These are phyloP conservation scores for Mortierella claussenii DNA, from an alignment of 192 early-diverging fungal species.

Conservation along the genomic window DNA sequence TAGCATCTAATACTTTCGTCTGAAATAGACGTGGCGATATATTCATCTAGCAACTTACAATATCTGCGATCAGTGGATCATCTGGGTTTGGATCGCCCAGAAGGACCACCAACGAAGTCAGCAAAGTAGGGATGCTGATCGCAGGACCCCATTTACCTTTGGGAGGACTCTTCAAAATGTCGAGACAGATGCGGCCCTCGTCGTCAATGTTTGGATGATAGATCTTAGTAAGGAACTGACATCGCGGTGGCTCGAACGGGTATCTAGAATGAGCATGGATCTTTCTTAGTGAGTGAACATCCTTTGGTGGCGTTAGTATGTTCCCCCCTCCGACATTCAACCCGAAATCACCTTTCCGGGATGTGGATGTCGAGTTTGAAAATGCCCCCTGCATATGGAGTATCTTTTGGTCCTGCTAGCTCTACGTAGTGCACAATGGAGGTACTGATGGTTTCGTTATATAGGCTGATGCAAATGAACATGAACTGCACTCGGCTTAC, in stretches of 20 bases:
- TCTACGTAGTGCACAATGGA: constrained; percentile 28
- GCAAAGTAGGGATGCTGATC: constrained; percentile 67
- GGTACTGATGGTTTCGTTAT: neutral
- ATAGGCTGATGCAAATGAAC: neutral
- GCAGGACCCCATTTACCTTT: constrained; percentile 79
- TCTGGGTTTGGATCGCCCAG: constrained; percentile 77
- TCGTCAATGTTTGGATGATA: constrained; percentile 89
- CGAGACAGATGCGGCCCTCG: constrained; percentile 77
- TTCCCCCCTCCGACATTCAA: too few relatives aligned
- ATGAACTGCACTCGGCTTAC: neutral
- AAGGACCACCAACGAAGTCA: constrained; percentile 67
- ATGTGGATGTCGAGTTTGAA: constrained; percentile 73
- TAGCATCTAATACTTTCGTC: too few relatives aligned
- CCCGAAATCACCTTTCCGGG: constrained; percentile 59
- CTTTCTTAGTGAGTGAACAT: too few relatives aligned
- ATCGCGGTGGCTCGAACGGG: constrained; percentile 77
- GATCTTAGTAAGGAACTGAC: constrained; percentile 77
- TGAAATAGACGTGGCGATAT: too few relatives aligned
- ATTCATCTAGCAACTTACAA: too few relatives aligned
- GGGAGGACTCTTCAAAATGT: constrained; percentile 71
- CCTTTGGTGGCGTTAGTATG: too few relatives aligned
- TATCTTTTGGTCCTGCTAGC: constrained; percentile 68
- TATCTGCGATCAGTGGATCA: constrained; percentile 79
- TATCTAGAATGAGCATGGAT: constrained; percentile 54
- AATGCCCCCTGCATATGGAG: constrained; percentile 72